These are phyloP conservation scores for Candida nemodendra DNA, from an alignment of 805 yeast species.

Conservation along the genomic window DNA sequence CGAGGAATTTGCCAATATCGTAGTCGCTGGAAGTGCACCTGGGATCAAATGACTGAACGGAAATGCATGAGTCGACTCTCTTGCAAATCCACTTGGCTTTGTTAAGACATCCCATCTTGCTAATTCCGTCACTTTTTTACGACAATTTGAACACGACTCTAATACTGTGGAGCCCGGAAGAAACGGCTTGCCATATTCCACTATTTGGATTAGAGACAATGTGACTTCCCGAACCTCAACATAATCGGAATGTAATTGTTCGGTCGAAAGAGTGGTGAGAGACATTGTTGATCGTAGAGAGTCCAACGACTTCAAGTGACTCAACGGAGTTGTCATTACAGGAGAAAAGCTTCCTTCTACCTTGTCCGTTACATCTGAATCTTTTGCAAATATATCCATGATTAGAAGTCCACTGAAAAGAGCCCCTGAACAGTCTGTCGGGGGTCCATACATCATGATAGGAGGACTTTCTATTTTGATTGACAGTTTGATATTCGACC, in stretches of 20 bases:
- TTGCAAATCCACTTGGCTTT: conserved; percentile 52
- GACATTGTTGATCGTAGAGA: conserved; percentile 27
- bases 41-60: conserved; percentile 91
- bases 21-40: conserved; percentile 82
- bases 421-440: conserved; percentile 80
- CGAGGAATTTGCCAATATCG: conserved; percentile 53
- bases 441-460: conserved; percentile 75
- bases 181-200: conserved; percentile 66
- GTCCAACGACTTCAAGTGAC: neutral
- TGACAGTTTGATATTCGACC: conserved; percentile 39
- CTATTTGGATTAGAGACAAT: conserved; percentile 68
- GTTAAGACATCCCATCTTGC: conserved; percentile 88
- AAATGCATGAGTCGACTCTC: conserved; percentile 71
- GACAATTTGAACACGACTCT: conserved; percentile 58
- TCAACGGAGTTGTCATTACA: neutral
- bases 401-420: conserved; percentile 76
- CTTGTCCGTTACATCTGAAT: neutral
- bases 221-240: conserved; percentile 57
- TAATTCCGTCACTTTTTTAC: conserved; percentile 52
- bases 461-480: conserved; percentile 89
- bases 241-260: conserved; percentile 35
- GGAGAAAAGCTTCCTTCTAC: conserved; percentile 1
- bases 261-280: conserved; percentile 17
- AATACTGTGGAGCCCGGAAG: conserved; percentile 49
- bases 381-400: conserved; percentile 46